Percentiles rank a stretch among this genome's conserved stretches.
These are phyloP conservation scores for Bauhinia variegata DNA, from an alignment of 306 rosid genomes.

Conservation along the genomic window DNA sequence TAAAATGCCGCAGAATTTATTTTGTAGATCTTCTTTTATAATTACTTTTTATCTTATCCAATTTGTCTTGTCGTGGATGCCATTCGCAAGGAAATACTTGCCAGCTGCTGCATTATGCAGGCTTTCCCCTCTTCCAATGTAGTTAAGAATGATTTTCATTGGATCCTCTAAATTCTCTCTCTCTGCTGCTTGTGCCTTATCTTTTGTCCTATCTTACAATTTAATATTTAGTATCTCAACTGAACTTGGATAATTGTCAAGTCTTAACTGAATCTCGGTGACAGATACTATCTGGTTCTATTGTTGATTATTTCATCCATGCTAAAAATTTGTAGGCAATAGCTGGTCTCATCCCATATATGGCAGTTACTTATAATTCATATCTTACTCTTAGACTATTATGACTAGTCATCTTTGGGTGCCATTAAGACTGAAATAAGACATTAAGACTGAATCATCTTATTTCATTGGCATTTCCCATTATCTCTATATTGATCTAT, in stretches of 20 bases:
- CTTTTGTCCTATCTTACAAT: constrained; percentile 4
- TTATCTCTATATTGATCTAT: constrained; percentile 4
- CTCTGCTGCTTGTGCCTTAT: constrained; percentile 21
- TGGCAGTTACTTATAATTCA: neutral
- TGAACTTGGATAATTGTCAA: constrained; percentile 18
- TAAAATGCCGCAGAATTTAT: constrained; percentile 19
- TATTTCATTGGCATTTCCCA: constrained; percentile 2
- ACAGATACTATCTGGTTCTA: constrained; percentile 7
- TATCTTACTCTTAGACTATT: constrained; percentile 9
- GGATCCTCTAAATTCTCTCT: constrained; percentile 23
- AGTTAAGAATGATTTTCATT: constrained; percentile 15
- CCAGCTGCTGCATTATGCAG: constrained; percentile 26
- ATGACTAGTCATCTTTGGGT: neutral
- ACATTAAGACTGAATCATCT: constrained; percentile 12
- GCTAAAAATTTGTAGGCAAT: constrained; percentile 2
- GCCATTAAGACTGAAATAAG: too few relatives aligned
- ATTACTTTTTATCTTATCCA: constrained; percentile 12
- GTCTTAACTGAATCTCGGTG: neutral
- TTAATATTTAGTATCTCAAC: constrained; percentile 26
- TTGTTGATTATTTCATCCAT: constrained; percentile 11
- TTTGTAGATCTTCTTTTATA: constrained; percentile 19
- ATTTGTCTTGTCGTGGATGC: constrained; percentile 24
- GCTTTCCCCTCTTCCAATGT: constrained; percentile 18
- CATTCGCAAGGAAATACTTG: constrained; percentile 17
- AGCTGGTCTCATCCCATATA: constrained; percentile 8